These are phyloP conservation scores for Andrographis paniculata DNA, from an alignment of 305 asterid genomes.

Conservation along the genomic window DNA sequence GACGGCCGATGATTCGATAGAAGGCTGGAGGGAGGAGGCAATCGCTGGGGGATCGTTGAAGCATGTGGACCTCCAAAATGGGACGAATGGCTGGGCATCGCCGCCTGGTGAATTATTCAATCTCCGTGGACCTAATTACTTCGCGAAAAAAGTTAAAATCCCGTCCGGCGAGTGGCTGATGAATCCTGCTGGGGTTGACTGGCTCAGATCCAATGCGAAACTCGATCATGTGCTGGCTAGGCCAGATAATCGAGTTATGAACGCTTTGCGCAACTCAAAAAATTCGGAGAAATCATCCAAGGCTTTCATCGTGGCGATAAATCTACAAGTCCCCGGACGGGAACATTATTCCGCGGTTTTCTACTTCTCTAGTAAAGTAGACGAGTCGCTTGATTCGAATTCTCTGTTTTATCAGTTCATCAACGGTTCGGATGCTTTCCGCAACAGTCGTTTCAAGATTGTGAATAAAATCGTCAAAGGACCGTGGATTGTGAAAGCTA, in stretches of 20 bases:
- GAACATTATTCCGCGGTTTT: conserved; percentile 87
- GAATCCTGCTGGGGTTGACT: conserved; percentile 83
- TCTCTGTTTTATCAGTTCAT: conserved; percentile 58
- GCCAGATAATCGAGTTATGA: conserved; percentile 66
- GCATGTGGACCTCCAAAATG: conserved; percentile 68
- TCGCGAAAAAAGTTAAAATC: conserved; percentile 45
- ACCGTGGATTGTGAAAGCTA: conserved; percentile 85
- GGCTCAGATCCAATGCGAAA: conserved; percentile 81
- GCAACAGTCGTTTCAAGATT: conserved; percentile 73
- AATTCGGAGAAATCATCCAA: conserved; percentile 29
- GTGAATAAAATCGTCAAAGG: conserved; percentile 83
- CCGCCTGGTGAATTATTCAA: conserved; percentile 73
- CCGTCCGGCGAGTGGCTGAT: conserved; percentile 67
- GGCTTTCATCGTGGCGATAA: conserved; percentile 59
- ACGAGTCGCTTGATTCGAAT: conserved; percentile 38
- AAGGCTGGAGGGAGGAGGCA: conserved; percentile 62
- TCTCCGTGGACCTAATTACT: conserved; percentile 72
- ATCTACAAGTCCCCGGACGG: conserved; percentile 84
- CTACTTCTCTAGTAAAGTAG: conserved; percentile 49
- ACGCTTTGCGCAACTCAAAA: conserved; percentile 34
- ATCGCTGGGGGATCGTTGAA: conserved; percentile 71
- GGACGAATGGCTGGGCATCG: conserved; percentile 93
- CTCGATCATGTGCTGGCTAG: conserved; percentile 77
- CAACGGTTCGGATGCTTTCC: conserved; percentile 61
- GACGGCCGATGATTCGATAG: conserved; percentile 16